phyloP scores from a whole-genome alignment of 495 filamentous ascomycete species.

The Hamigera avellanea region DNA sequence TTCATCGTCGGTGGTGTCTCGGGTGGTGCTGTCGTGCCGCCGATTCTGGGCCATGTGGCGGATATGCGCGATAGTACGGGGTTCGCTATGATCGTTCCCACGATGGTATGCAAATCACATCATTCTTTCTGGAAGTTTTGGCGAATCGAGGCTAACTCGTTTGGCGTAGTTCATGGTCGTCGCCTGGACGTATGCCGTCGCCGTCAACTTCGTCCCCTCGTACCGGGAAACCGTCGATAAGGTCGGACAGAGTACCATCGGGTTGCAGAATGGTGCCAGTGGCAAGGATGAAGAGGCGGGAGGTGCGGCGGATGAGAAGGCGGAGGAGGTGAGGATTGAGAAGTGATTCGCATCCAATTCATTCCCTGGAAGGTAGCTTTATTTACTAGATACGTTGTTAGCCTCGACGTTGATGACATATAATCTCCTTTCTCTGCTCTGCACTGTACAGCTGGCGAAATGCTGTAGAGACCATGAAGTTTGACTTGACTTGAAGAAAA shows the following conservation, averaged over 20 bases:
- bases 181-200: slow-evolving; percentile 46
- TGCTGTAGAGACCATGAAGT: too few relatives aligned
- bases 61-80: slow-evolving; percentile 37
- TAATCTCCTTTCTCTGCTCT: too few relatives aligned
- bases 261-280: slow-evolving; percentile 19
- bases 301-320: slow-evolving; percentile 6
- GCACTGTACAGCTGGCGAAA: too few relatives aligned
- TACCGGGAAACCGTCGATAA: slow-evolving; percentile 51
- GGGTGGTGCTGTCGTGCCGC: slow-evolving; percentile 44
- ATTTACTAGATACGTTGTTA: too few relatives aligned
- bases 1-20: slow-evolving; percentile 46
- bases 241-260: slow-evolving; percentile 42
- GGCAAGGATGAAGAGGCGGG: slow-evolving; percentile 18
- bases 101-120: slow-evolving; percentile 27
- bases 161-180: slow-evolving; percentile 31
- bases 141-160: too few relatives aligned
- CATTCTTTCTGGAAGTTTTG: too few relatives aligned
- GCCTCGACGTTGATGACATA: too few relatives aligned
- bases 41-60: slow-evolving; percentile 36
- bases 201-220: slow-evolving; percentile 50
- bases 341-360: slow-evolving; percentile 1
- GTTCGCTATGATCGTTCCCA: slow-evolving; percentile 44
- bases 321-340: slow-evolving; percentile 4
- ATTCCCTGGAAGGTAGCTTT: too few relatives aligned
- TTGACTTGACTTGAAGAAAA: too few relatives aligned